phyloP scores from a whole-genome alignment of 2,329 filamentous ascomycete genomes.

The Colletotrichum theobromicola region DNA sequence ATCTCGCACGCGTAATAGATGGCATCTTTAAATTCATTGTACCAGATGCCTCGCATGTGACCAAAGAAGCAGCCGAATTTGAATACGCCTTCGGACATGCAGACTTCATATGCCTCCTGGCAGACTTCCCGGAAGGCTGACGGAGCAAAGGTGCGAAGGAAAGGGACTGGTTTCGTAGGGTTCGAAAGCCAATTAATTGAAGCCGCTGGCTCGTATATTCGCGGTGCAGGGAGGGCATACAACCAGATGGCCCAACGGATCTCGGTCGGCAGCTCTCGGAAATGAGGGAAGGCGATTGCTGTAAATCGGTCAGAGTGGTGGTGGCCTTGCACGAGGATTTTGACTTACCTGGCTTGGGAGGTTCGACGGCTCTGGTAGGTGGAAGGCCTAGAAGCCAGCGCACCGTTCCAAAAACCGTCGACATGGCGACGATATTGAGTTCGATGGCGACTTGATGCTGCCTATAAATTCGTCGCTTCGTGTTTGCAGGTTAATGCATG shows the following conservation, averaged over 20 bases:
- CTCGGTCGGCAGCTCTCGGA: background rate
- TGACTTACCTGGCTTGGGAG: background rate
- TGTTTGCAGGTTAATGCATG: background rate
- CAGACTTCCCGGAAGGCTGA: background rate
- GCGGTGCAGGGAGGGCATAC: background rate
- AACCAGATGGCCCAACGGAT: background rate
- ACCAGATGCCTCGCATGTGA: background rate
- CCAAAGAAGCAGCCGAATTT: background rate
- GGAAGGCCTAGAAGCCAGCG: background rate
- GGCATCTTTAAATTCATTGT: background rate
- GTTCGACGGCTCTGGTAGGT: background rate
- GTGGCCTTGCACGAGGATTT: background rate
- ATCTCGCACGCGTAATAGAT: background rate
- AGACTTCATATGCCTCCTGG: background rate
- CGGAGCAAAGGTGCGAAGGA: background rate
- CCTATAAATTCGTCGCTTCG: background rate
- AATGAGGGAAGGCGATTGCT: background rate
- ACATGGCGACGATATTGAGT: background rate
- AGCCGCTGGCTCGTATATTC: background rate
- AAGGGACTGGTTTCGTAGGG: background rate
- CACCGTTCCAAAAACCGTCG: background rate
- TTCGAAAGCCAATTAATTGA: background rate
- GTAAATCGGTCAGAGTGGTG: rapidly evolving
- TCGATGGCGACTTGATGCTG: background rate
- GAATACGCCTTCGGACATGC: background rate